Evolutionary conservation across 2,329 filamentous ascomycete species (phyloP).

Genomic region (Pestalotiopsis sp.): DNA sequence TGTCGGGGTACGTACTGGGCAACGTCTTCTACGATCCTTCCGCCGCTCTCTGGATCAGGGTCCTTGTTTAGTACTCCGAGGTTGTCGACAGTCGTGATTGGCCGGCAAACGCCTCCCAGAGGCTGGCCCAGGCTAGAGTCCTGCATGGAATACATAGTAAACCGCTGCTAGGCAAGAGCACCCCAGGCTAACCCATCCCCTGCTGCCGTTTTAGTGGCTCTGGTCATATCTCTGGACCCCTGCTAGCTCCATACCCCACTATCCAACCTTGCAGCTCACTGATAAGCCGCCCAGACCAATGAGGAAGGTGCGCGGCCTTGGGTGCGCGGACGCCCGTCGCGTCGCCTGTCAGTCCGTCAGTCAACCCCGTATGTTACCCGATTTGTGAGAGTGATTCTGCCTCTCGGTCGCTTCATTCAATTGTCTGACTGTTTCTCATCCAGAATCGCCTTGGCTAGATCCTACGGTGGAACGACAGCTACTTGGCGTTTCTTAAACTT

Average conservation of each 20-base stretch:
- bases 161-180: neutral
- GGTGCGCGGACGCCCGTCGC: conserved; percentile 7
- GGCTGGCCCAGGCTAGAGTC: neutral
- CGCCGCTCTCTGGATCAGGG: neutral
- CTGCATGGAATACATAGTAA: neutral
- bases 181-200: neutral
- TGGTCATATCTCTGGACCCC: conserved; percentile 1
- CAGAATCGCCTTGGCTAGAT: neutral
- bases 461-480: too few relatives aligned
- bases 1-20: neutral
- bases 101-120: neutral
- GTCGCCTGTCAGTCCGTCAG: neutral
- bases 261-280: conserved; percentile 1
- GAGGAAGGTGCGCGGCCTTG: conserved; percentile 11
- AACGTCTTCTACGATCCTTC: neutral
- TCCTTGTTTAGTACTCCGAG: neutral
- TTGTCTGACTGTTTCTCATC: neutral
- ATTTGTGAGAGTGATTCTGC: neutral
- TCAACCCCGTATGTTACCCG: neutral
- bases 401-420: neutral
- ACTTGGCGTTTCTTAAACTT: too few relatives aligned
- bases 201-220: conserved; percentile 8
- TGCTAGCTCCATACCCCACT: neutral
- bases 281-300: conserved; percentile 14
- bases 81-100: neutral